Percentiles rank a stretch among this genome's conserved stretches.
Evolutionary conservation across 768 basidiomycete genomes (phyloP).

Genomic region (Lyophyllum decastes): DNA sequence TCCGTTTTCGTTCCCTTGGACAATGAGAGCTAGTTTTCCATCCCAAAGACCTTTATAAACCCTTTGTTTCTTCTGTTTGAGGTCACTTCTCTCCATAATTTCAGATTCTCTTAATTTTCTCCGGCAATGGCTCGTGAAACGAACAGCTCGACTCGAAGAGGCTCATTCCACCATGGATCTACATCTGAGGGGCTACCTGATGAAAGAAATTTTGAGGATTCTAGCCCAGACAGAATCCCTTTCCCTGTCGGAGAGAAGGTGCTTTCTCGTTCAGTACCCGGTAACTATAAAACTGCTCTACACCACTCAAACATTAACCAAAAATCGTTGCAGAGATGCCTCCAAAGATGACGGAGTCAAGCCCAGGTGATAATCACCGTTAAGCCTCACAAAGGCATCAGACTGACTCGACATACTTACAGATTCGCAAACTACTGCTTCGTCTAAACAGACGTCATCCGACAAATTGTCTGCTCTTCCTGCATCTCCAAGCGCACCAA

Average conservation of each 20-base stretch:
- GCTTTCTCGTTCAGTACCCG: not conserved
- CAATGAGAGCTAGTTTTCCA: conserved; percentile 2
- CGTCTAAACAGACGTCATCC: conserved; percentile 50
- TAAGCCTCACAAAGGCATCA: no score
- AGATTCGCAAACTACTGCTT: conserved; percentile 36
- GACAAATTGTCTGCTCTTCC: conserved; percentile 47
- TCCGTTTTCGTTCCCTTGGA: conserved; percentile 5
- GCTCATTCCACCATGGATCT: not conserved
- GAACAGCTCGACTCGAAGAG: not conserved
- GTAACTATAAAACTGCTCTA: not conserved
- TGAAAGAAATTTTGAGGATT: not conserved
- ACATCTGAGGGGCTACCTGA: not conserved
- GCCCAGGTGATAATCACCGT: not conserved
- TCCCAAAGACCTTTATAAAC: not conserved
- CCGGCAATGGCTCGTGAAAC: not conserved
- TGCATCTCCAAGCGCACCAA: conserved; percentile 28
- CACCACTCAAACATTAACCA: not conserved
- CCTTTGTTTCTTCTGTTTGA: not conserved
- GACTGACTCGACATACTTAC: not conserved
- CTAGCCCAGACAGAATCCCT: conserved; percentile 1
- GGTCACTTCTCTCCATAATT: not conserved
- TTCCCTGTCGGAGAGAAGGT: conserved; percentile 4
- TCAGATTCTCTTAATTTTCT: not conserved
- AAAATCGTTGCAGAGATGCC: not conserved
- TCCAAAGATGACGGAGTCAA: not conserved